phyloP scores from a whole-genome alignment of 2,329 filamentous ascomycete species.

The Neonectria magnoliae region DNA sequence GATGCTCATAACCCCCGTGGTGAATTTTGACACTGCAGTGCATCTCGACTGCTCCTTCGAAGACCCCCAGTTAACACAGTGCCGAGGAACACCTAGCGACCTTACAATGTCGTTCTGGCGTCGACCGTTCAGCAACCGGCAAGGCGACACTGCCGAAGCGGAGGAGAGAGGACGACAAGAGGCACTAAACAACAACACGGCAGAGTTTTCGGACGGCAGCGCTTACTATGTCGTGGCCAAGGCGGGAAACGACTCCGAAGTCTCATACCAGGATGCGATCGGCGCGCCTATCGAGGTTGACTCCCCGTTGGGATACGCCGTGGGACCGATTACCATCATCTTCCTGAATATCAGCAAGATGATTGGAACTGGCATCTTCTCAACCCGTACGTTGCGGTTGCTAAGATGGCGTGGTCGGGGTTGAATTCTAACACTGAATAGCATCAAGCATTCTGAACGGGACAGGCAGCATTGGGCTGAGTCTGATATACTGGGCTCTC shows the following conservation, averaged over 20 bases:
- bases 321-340: conserved; percentile 63
- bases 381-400: conserved; percentile 61
- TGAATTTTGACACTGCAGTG: background rate
- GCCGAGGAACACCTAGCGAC: background rate
- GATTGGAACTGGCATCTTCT: conserved; percentile 70
- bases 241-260: conserved; percentile 59
- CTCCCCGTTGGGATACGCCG: conserved; percentile 68
- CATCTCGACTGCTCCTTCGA: background rate
- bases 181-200: background rate
- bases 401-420: background rate
- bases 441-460: conserved; percentile 65
- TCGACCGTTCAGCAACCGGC: conserved; percentile 29
- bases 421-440: conserved; percentile 37
- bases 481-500: conserved; percentile 72
- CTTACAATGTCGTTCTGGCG: conserved; percentile 31
- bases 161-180: conserved; percentile 28
- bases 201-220: conserved; percentile 25
- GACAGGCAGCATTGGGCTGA: conserved; percentile 70
- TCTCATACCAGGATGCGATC: conserved; percentile 67
- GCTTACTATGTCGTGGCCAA: conserved; percentile 28
- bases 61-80: background rate
- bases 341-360: conserved; percentile 70
- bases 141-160: conserved; percentile 16
- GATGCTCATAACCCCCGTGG: background rate
- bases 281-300: conserved; percentile 68